A percentile compares a stretch with the other conserved stretches of the same genome.
Evolutionary conservation across 2,329 filamentous ascomycete species (phyloP).

Genomic region (Fusarium buxicola): DNA sequence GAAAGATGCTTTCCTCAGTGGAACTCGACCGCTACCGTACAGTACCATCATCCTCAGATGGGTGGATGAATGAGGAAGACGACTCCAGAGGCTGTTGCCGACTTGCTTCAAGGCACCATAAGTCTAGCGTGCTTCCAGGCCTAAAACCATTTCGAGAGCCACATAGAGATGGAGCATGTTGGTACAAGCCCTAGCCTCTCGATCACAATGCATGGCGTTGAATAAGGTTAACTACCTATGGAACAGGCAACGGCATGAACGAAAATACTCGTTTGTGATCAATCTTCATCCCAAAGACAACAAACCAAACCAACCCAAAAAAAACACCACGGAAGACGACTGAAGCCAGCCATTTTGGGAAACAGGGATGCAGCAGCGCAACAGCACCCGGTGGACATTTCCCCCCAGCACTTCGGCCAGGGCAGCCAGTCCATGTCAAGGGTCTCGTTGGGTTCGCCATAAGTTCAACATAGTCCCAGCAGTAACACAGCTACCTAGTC

Average conservation of each 20-base stretch:
- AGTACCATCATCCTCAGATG: conserved; percentile 1
- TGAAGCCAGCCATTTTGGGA: background rate
- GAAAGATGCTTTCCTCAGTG: conserved; percentile 27
- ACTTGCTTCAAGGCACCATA: background rate
- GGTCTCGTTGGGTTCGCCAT: background rate
- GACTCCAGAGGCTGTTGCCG: conserved; percentile 1
- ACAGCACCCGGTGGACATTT: background rate
- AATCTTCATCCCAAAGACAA: background rate
- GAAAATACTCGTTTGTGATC: conserved; percentile 16
- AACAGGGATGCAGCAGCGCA: background rate
- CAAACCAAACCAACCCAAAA: background rate
- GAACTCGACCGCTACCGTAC: background rate
- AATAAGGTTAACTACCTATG: conserved; percentile 24
- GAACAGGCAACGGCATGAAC: conserved; percentile 12
- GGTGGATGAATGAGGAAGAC: conserved; percentile 1
- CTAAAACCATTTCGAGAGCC: conserved; percentile 14
- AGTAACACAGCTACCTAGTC: background rate
- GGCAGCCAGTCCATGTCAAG: too few species aligned
- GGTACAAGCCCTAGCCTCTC: background rate
- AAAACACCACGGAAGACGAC: background rate
- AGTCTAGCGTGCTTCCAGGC: background rate
- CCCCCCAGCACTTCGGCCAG: background rate
- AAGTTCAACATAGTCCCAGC: background rate
- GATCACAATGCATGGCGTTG: conserved; percentile 16
- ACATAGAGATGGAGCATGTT: conserved; percentile 13